Conservation (phyloP, 345 rosid species). For the Rubroshorea leprosula region DNA sequence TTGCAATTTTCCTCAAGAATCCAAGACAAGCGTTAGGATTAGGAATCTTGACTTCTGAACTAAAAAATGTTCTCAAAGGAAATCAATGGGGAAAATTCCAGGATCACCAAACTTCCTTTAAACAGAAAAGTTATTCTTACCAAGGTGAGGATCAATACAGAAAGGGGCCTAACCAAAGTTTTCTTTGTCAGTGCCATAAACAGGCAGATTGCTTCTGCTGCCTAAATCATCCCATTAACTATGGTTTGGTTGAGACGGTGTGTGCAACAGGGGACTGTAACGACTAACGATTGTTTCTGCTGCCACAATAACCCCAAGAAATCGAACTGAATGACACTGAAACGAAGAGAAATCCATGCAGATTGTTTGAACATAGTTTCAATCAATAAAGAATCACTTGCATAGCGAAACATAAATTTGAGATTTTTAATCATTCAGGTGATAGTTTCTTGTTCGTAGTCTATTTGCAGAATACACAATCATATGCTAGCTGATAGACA, state of each 20-base stretch:
- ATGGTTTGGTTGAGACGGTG: too few species aligned
- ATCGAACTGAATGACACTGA: too few species aligned
- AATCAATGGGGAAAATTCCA: background rate
- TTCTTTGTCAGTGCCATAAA: too few species aligned
- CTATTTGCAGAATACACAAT: conserved; percentile 23
- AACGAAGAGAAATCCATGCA: background rate
- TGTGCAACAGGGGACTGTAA: too few species aligned
- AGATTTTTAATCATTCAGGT: background rate
- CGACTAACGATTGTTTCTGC: too few species aligned
- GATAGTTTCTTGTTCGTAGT: conserved; percentile 10
- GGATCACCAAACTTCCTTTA: background rate
- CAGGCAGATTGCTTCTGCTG: background rate
- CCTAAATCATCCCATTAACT: too few species aligned
- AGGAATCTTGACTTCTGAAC: background rate
- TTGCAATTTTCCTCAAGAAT: too few species aligned
- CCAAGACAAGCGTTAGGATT: too few species aligned
- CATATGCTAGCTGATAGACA: conserved; percentile 17
- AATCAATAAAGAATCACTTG: too few species aligned
- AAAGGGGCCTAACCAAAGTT: too few species aligned
- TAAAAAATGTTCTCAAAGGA: background rate
- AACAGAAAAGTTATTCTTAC: background rate
- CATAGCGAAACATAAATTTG: background rate
- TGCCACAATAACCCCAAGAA: too few species aligned
- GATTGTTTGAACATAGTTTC: background rate
- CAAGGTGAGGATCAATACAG: background rate